Base-by-base conservation (phyloP, 129 eudicot genomes). In the Artemisia annua region DNA sequence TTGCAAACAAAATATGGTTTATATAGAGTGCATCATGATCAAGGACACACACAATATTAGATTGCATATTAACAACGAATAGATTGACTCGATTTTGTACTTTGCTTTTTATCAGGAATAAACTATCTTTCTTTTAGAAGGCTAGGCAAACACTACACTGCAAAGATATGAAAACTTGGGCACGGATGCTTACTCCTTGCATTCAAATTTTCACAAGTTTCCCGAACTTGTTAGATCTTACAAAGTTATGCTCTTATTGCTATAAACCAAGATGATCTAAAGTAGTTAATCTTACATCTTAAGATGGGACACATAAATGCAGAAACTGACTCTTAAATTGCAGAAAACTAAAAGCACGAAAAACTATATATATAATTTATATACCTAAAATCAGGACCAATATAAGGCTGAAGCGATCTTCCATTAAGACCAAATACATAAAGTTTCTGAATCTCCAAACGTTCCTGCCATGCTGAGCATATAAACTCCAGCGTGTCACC, bases 381-480 rank as follows among this genome's bases (percentile, higher is more conserved):
- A 7, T 71, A 89, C 96, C 84, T 86, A 16, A 89, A 77, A 74
- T 86, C 57, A 52, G 89, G 96, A 58, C 96, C 96, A 77, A 63
- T 79, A 82, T 86, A 82, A 35, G 83, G 87, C 30, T 30, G 70
- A 65, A 78, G 9, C 11, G 67, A 73, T 5, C 64, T 19, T 53
- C 62, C 73, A 66, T 73, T 82, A 16, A 13, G 74, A 20, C 35
- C 69, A 58, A 81, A 60, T 19, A 68, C 56, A 71, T 83, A 89
- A 15, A 89, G 71, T 52, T 80, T 89, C 75, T 82, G 87, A 67
- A 89, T 84, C 75, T 84, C 84, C 73, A 89, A 73, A 54, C 76
- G 57, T 24, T 89, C 82, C 0, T 89, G 86, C 96, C 89, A 89
- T 20, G 96, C 91, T 7, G 91, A 89, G 70, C 91, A 89, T 3